phyloP scores from a whole-genome alignment of 2,329 filamentous ascomycete species.

The Emmonsiellopsis sp. region DNA sequence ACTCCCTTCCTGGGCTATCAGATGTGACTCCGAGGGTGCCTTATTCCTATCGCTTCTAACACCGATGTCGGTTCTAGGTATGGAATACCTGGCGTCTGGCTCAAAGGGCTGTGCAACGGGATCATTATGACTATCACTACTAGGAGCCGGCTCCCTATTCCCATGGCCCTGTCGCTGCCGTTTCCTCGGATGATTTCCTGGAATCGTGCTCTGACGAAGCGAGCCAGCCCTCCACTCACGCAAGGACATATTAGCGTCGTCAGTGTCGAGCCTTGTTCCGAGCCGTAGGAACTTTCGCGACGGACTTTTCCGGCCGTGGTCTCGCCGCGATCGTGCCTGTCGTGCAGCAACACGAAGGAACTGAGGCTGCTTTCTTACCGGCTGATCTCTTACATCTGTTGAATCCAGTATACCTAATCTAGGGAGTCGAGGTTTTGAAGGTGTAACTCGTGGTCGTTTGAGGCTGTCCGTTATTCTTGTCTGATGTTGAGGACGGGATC shows the following conservation, averaged over 20 bases:
- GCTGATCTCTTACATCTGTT: slow-evolving; percentile 22
- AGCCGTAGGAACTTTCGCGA: slow-evolving; percentile 43
- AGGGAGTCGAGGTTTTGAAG: slow-evolving; percentile 14
- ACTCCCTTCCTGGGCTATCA: not conserved
- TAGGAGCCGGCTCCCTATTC: not conserved
- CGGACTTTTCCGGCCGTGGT: slow-evolving; percentile 44
- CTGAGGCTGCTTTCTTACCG: slow-evolving; percentile 32
- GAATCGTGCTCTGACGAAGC: slow-evolving; percentile 22
- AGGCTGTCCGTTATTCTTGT: slow-evolving; percentile 27
- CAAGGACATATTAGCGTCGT: slow-evolving; percentile 43
- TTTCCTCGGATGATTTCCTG: slow-evolving; percentile 11
- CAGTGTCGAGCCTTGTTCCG: slow-evolving; percentile 43
- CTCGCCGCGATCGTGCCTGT: slow-evolving; percentile 37
- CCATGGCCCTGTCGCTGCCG: slow-evolving; percentile 14
- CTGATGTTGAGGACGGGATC: slow-evolving; percentile 22
- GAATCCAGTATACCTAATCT: slow-evolving; percentile 44
- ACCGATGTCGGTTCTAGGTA: not conserved
- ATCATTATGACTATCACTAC: not conserved
- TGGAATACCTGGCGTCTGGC: not conserved
- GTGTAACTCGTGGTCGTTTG: slow-evolving; percentile 9
- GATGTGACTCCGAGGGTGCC: not conserved
- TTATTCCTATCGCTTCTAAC: not conserved
- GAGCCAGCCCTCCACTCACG: slow-evolving; percentile 42
- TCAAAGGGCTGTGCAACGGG: not conserved
- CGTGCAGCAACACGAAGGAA: slow-evolving; percentile 50